A percentile compares a stretch with the other conserved stretches of the same genome.
Evolutionary conservation across 2,329 filamentous ascomycete species (phyloP).

Genomic region (Aspergillus ustus): DNA sequence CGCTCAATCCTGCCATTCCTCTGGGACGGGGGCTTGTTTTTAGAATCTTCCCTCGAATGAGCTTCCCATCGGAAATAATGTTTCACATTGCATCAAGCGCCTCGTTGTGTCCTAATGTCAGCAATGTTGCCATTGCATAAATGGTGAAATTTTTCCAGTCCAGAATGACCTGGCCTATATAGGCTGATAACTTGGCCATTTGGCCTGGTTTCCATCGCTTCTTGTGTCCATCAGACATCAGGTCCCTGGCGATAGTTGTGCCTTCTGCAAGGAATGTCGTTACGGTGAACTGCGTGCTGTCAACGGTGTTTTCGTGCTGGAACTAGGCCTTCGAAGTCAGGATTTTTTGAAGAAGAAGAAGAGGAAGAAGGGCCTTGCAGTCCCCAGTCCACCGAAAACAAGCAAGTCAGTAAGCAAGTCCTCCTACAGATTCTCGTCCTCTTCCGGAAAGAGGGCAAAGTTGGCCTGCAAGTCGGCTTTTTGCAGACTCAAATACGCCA

Average conservation of each 20-base stretch:
- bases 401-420: neutral
- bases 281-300: conserved; percentile 11
- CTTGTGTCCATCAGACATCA: neutral
- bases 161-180: conserved; percentile 14
- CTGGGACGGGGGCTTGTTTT: conserved; percentile 10
- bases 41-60: conserved; percentile 13
- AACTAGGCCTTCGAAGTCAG: neutral
- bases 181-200: conserved; percentile 17
- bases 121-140: neutral
- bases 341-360: no score
- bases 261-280: conserved; percentile 12
- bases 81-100: neutral
- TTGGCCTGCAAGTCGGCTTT: no score
- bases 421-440: neutral
- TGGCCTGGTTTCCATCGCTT: conserved; percentile 5
- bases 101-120: neutral
- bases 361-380: conserved; percentile 8
- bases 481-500: no score
- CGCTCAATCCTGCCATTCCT: conserved; percentile 13
- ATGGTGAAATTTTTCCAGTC: conserved; percentile 14
- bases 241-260: conserved; percentile 16
- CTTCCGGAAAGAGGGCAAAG: no score
- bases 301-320: conserved; percentile 5
- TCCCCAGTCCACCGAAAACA: neutral
- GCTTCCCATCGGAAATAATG: conserved; percentile 16